Evolutionary conservation across 805 yeast genomes (phyloP), one percentile per base, ranked within the genome.

Genomic region (Yamadazyma endophytica): DNA sequence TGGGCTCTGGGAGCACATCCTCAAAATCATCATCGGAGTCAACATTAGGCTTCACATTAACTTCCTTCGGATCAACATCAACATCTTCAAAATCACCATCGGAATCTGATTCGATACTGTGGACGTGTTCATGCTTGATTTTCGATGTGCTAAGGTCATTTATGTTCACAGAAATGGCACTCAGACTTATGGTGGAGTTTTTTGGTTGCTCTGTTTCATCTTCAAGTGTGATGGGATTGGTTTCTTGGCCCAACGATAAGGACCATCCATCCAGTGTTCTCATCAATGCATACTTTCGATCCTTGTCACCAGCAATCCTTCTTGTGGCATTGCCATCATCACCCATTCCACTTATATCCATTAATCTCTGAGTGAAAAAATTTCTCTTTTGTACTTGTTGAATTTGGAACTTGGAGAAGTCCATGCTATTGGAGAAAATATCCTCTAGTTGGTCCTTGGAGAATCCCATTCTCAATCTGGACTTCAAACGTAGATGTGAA

Each of bases 381-480:
- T 92, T 92, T 39, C 99, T 70, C 52, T 87, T 87, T 44, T 86
- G 83, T 1, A 92, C 97, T 75, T 90, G 84, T 45, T 84, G 79
- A 39, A 92, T 85, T 54, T 92, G 99, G 54, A 92, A 92, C 46
- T 74, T 80, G 12, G 97, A 88, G 48, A 92, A 92, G 38, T 88
- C 96, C 75, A 85, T 70, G 32, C 89, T 77, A 47, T 84, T 70
- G 0, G 96, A 95, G 46, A 90, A 92, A 33, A 87, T 61, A 4
- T 73, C 62, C 42, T 85, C 84, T 21, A 92, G 64, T 49, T 92
- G 97, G n/a, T 84, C 88, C 35, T 88, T 85, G 0, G 90, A 69
- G 50, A 84, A 89, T 1, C 99, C 99, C 95, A 92, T 81, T 61
- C 99, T 77, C 52, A 92, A 70, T 36, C 99, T 64, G 0, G 97